These are phyloP conservation scores for Tricholoma hemisulphureum DNA, from an alignment of 768 basidiomycete species.

Conservation along the genomic window DNA sequence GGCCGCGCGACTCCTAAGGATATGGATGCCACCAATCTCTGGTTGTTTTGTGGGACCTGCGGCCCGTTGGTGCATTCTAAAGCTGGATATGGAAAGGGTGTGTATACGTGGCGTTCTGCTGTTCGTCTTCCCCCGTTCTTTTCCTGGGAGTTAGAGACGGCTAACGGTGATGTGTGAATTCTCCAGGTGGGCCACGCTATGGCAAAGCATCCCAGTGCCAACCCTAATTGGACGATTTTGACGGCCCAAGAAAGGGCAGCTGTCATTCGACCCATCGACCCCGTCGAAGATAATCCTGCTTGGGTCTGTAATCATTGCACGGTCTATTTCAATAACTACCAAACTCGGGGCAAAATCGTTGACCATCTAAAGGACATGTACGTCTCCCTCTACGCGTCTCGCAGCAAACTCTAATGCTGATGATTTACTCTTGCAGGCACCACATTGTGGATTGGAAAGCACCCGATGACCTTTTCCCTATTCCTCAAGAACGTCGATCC, in stretches of 20 bases:
- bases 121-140: conserved; percentile 3
- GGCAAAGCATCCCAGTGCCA: neutral
- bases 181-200: conserved; percentile 4
- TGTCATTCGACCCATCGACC: neutral
- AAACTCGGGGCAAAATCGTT: neutral
- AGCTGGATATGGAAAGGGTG: neutral
- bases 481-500: neutral
- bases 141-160: neutral
- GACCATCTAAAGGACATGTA: neutral
- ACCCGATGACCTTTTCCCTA: neutral
- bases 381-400: neutral
- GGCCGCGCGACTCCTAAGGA: conserved; percentile 2
- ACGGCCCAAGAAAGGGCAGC: neutral
- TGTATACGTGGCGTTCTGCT: conserved; percentile 12
- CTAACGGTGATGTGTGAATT: neutral
- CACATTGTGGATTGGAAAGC: neutral
- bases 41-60: conserved; percentile 11
- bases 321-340: neutral
- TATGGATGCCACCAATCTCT: conserved; percentile 4
- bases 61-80: neutral
- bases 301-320: conserved; percentile 11
- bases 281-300: neutral
- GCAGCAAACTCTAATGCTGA: neutral
- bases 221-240: neutral
- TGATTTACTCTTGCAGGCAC: neutral